A percentile compares a stretch with the other conserved stretches of the same genome.
Conservation (phyloP, 768 basidiomycete species). For the Podaxis pistillaris region DNA sequence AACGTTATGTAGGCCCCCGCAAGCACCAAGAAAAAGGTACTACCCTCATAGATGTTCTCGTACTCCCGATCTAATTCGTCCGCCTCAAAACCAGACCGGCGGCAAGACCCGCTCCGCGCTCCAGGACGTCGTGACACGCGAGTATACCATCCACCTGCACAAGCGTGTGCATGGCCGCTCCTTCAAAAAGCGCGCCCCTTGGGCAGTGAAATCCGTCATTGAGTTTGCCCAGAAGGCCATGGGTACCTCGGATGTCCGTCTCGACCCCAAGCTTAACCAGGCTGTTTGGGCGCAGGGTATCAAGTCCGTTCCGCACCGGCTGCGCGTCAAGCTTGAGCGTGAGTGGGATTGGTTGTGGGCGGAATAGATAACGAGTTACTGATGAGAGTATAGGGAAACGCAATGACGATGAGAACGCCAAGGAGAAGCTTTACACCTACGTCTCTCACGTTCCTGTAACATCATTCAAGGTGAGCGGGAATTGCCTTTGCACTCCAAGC, state of each 20-base stretch:
- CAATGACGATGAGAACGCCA: slow-evolving; percentile 98
- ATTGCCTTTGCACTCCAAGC: background rate
- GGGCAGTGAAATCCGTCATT: slow-evolving; percentile 92
- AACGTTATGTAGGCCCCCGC: slow-evolving; percentile 41
- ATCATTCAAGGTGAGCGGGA: slow-evolving; percentile 75
- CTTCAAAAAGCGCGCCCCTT: slow-evolving; percentile 98
- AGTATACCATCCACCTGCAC: slow-evolving; percentile 99
- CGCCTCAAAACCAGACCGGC: slow-evolving; percentile 42
- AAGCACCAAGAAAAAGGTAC: slow-evolving; percentile 58
- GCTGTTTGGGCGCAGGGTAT: slow-evolving; percentile 92
- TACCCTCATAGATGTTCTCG: background rate
- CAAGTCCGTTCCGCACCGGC: slow-evolving; percentile 88
- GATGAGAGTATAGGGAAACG: slow-evolving; percentile 69
- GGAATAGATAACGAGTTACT: background rate
- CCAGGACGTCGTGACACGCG: slow-evolving; percentile 96
- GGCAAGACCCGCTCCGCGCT: slow-evolving; percentile 95
- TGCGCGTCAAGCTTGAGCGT: slow-evolving; percentile 95
- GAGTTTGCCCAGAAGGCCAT: slow-evolving; percentile 91
- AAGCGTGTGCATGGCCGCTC: slow-evolving; percentile 89
- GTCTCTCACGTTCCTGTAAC: slow-evolving; percentile 77
- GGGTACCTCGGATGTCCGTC: slow-evolving; percentile 91
- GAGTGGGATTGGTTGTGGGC: slow-evolving; percentile 19
- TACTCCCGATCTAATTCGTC: slow-evolving; percentile 1
- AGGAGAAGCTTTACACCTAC: slow-evolving; percentile 96
- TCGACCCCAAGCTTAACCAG: slow-evolving; percentile 97